phyloP scores from a whole-genome alignment of 1,284 basidiomycete genomes.

The Chalciporus sp. region DNA sequence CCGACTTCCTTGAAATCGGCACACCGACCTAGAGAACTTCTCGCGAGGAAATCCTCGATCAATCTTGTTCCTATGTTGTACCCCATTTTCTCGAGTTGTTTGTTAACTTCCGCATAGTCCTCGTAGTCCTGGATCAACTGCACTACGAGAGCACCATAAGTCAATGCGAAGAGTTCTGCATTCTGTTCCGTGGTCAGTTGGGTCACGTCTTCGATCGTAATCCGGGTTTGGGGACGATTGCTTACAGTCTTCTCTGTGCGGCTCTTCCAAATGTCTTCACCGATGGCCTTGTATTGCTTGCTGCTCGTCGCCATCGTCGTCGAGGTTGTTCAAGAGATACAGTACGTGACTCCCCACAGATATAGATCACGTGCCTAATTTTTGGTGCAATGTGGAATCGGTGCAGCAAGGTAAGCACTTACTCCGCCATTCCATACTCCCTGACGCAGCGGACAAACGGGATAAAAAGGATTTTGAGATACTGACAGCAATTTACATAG shows the following conservation, averaged over 20 bases:
- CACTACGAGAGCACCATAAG: conserved; percentile 96
- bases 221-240: conserved; percentile 6
- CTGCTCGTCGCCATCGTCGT: conserved; percentile 62
- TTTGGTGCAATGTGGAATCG: conserved; percentile 1
- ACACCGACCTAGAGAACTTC: conserved; percentile 85
- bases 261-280: conserved; percentile 91
- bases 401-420: no score
- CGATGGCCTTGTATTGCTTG: conserved; percentile 82
- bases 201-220: conserved; percentile 22
- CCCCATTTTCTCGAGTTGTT: conserved; percentile 90
- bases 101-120: conserved; percentile 90
- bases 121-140: conserved; percentile 99
- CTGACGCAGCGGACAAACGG: neutral
- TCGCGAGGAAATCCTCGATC: conserved; percentile 97
- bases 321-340: conserved; percentile 3
- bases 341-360: neutral
- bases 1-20: conserved; percentile 92
- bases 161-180: conserved; percentile 95
- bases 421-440: neutral
- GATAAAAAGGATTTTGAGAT: neutral
- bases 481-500: neutral
- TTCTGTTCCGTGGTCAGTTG: conserved; percentile 56
- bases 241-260: conserved; percentile 89
- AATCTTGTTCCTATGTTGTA: conserved; percentile 97
- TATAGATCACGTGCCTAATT: conserved; percentile 28